A percentile compares a stretch with the other conserved stretches of the same genome.
These are phyloP conservation scores for Polytrichum commune DNA, from an alignment of 225 moss, liverwort and hornwort genomes.

Conservation along the genomic window DNA sequence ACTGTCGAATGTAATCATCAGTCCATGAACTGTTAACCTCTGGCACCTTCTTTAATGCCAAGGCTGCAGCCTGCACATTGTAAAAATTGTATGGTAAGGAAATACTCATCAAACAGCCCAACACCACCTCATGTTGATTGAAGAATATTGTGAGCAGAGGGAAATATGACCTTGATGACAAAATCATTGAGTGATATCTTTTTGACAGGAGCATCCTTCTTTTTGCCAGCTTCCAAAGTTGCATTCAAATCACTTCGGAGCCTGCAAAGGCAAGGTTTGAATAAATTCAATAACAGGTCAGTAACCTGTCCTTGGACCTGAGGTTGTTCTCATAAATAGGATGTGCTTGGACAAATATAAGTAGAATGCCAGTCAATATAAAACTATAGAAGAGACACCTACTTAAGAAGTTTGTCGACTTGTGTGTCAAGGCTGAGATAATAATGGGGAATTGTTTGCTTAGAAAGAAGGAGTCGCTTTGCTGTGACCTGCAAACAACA, in stretches of 20 bases:
- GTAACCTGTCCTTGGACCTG: too few relatives aligned
- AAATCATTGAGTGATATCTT: conserved; percentile 89
- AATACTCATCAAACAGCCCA: too few relatives aligned
- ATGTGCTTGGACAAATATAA: neutral
- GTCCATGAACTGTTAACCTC: conserved; percentile 93
- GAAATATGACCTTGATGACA: conserved; percentile 69
- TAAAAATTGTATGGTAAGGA: neutral
- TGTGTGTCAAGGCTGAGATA: conserved; percentile 64
- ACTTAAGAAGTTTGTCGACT: conserved; percentile 55
- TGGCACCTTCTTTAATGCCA: conserved; percentile 83
- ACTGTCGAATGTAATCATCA: conserved; percentile 84
- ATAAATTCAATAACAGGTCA: too few relatives aligned
- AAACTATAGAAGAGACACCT: conserved; percentile 6
- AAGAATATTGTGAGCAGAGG: neutral
- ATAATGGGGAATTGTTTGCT: conserved; percentile 69
- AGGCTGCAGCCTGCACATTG: conserved; percentile 70
- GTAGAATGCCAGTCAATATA: neutral
- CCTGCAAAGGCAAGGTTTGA: conserved; percentile 14
- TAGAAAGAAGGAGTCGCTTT: conserved; percentile 52
- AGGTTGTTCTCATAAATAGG: too few relatives aligned
- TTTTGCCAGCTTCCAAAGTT: conserved; percentile 66
- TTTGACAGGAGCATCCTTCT: conserved; percentile 48
- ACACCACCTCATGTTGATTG: neutral
- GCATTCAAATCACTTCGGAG: conserved; percentile 70
- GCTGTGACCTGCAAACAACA: conserved; percentile 40